Evolutionary conservation across 495 filamentous ascomycete species (phyloP).

Genomic region (Penicillium simplicissimum): DNA sequence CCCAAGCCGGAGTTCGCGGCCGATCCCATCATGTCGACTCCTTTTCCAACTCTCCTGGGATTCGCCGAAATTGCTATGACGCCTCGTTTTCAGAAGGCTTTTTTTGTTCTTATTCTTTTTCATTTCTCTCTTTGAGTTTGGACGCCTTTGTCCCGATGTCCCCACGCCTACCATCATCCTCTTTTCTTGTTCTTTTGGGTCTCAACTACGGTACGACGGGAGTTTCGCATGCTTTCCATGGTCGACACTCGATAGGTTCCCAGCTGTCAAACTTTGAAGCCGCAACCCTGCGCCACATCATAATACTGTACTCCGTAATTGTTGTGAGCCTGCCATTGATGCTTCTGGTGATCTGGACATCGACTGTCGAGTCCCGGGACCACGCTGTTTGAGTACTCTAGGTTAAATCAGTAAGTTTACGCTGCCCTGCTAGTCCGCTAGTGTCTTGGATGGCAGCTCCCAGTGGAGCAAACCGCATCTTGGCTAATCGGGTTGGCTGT

Average conservation of each 20-base stretch:
- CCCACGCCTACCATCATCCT: not conserved
- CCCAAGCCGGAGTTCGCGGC: constrained; percentile 15
- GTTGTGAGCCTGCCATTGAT: not conserved
- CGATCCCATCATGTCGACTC: constrained; percentile 15
- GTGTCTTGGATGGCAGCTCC: constrained; percentile 38
- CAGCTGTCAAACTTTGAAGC: not conserved
- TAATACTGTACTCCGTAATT: not conserved
- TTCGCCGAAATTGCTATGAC: constrained; percentile 8
- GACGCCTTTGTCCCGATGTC: constrained; percentile 5
- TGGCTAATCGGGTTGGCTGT: constrained; percentile 40
- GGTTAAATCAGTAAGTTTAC: not conserved
- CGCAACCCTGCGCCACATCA: not conserved
- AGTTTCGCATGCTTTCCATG: constrained; percentile 10
- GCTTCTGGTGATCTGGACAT: not conserved
- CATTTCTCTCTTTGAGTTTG: not conserved
- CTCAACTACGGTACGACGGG: constrained; percentile 2
- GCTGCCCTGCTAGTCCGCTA: constrained; percentile 8
- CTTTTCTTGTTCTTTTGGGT: not conserved
- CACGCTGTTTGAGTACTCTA: not conserved
- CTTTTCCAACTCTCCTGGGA: constrained; percentile 3
- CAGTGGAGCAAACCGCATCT: constrained; percentile 34
- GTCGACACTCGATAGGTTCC: not conserved
- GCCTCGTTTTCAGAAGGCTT: constrained; percentile 2
- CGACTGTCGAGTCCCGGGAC: not conserved
- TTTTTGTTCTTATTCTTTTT: constrained; percentile 9